Evolutionary conservation across 441 rosid genomes (phyloP), one percentile per base, ranked within the genome.

Genomic region (Isatis lusitanica): DNA sequence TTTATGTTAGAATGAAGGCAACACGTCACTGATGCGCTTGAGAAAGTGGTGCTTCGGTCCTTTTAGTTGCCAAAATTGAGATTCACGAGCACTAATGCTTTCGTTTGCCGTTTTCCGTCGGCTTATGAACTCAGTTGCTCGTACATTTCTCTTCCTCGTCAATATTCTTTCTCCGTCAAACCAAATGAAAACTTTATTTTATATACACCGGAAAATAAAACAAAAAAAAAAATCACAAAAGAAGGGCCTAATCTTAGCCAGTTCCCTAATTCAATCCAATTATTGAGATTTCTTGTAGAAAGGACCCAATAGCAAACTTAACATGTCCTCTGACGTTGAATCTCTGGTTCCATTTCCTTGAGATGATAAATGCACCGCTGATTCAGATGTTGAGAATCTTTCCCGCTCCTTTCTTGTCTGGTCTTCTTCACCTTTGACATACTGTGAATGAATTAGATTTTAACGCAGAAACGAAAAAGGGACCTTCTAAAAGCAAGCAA

Each of bases 21-120:
- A 65, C 68, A 77, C 77, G 80, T 77, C 69, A 71, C 80, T 71
- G 80, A 77, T 68, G 65, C 80, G 65, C 80, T 71, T 71, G 73
- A 77, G 15, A 77, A 71, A 77, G 73, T 77, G 77, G 80, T 77
- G 80, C 57, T 66, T 71, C 80, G 77, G 80, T 77, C 80, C 73
- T 71, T 77, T 77, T 77, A 77, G 80, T 43, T 77, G 80, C 80
- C 80, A 33, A 77, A 43, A 77, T 15, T 2, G 6, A 71, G 35
- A 44, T 57, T 66, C 63, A 33, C 38, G 76, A 71, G 80, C 76
- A 42, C 80, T 66, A 66, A 71, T 77, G 77, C 80, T 77, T 77
- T 66, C 74, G 75, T 71, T 36, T 66, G 80, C 73, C 1, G 51
- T 18, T 77, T 8, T 51, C 63, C 16, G 0, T 77, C 36, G 80